phyloP scores from a whole-genome alignment of 192 early-diverging fungal genomes.

The Ambispora gerdemannii region DNA sequence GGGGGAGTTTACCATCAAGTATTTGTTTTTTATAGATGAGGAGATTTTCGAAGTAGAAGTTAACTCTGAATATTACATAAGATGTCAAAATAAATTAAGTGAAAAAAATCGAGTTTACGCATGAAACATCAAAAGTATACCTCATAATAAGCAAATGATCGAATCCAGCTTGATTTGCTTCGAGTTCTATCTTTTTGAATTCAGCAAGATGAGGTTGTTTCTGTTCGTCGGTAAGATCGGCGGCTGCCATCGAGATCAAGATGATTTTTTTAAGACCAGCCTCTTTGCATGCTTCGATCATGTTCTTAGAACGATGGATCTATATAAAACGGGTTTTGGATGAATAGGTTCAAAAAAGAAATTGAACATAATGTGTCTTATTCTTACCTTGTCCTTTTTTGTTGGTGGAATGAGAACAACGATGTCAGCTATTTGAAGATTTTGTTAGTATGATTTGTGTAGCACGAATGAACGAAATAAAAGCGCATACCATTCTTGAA shows the following conservation, averaged over 20 bases:
- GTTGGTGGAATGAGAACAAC: not conserved
- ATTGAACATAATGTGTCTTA: not conserved
- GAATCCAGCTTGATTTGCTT: not conserved
- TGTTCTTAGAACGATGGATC: not conserved
- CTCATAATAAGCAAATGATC: conserved; percentile 12
- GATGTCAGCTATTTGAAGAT: not conserved
- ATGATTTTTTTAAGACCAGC: conserved; percentile 14
- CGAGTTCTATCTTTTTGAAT: not conserved
- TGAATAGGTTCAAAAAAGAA: not conserved
- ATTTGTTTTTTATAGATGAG: not conserved
- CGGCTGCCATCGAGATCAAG: not conserved
- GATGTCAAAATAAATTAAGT: too few relatives aligned
- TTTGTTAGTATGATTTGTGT: not conserved
- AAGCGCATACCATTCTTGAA: not conserved
- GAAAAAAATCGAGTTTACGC: too few relatives aligned
- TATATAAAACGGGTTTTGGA: not conserved
- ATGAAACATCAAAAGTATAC: too few relatives aligned
- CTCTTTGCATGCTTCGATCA: not conserved
- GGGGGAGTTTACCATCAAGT: not conserved
- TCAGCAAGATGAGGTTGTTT: not conserved
- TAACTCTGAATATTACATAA: not conserved
- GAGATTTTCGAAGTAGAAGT: not conserved
- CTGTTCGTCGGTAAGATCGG: not conserved
- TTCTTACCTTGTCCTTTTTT: conserved; percentile 2
- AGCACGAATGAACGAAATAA: not conserved